Evolutionary conservation across 75 land plant species (phyloP), one percentile per base, ranked within the genome.

Genomic region (Picea sitchensis): DNA sequence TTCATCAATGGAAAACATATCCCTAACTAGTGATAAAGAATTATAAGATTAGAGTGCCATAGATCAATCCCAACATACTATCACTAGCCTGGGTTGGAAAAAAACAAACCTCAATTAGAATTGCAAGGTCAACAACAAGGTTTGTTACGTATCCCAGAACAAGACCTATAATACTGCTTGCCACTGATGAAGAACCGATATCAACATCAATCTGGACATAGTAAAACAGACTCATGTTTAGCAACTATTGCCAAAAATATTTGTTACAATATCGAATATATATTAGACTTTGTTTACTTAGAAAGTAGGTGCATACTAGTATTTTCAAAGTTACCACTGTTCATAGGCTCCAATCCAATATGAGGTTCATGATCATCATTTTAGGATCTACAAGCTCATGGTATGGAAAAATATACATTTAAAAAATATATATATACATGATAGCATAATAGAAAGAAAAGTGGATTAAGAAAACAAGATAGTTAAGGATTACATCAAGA

Each of bases 121-220:
- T 87, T 7, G 94, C 95, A 84, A 96, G 90, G 79, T 96, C 99
- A 60, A 94, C 94, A 47, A 95, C 95, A 65, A 96, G 73, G 72
- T 89, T 90, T 59, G 99, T 91, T 63, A 96, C 91, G 78, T 96
- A 95, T 81, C 99, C 98, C 59, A 96, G 86, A 56, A 95, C 99
- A 63, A 96, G 87, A 54, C 92, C 81, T 51, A 96, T 90, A 75
- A 96, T 87, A 78, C 98, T 85, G 65, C 91, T 92, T 73, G 95
- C 99, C 38, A 96, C 98, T n/a, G 95, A 90, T 73, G 99, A 96
- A 18, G 99, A 96, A 61, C 99, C 98, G 84, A 96, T 95, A 84
- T 96, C 98, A 73, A 96, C 93, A 80, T 93, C 99, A 79, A 96
- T 90, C 98, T 94, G 93, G 63, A 90, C 23, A 57, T 51, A 41